phyloP scores from a whole-genome alignment of 306 rosid species.

The Begonia loranthoides region DNA sequence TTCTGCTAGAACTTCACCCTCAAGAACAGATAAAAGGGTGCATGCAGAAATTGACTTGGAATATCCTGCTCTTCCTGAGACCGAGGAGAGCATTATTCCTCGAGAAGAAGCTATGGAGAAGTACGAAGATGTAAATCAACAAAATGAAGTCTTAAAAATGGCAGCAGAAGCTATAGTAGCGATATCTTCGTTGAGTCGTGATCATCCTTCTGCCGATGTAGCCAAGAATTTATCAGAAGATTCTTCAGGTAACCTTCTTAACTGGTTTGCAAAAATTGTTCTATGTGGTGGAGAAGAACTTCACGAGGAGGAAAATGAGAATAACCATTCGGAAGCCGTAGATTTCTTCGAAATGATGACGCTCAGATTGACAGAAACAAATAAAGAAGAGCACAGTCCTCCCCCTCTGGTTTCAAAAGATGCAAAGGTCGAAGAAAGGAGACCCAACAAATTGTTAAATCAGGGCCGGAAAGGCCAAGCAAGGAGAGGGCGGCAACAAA shows the following conservation, averaged over 20 bases:
- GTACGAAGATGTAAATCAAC: conserved; percentile 22
- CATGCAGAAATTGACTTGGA: conserved; percentile 57
- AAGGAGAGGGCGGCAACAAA: conserved; percentile 82
- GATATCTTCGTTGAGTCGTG: conserved; percentile 33
- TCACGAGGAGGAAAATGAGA: conserved; percentile 10
- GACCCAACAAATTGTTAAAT: conserved; percentile 24
- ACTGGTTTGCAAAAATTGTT: conserved; percentile 65
- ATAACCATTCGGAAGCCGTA: conserved; percentile 23
- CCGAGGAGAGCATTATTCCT: conserved; percentile 31
- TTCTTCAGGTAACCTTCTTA: conserved; percentile 28
- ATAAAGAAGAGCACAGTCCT: conserved; percentile 89
- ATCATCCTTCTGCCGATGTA: conserved; percentile 17
- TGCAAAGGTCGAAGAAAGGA: conserved; percentile 48
- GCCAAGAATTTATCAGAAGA: conserved; percentile 26
- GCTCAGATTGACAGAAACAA: conserved; percentile 43
- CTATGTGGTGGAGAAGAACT: conserved; percentile 32
- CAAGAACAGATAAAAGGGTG: conserved; percentile 15
- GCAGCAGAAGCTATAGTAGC: conserved; percentile 84
- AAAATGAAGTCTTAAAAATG: conserved; percentile 33
- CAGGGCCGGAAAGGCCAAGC: conserved; percentile 67
- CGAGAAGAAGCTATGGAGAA: conserved; percentile 21
- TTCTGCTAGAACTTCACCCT: conserved; percentile 23
- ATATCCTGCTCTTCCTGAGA: conserved; percentile 37
- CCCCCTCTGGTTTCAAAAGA: conserved; percentile 64
- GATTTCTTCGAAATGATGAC: conserved; percentile 84